Evolutionary conservation across 2,329 filamentous ascomycete species (phyloP), one percentile per base, ranked within the genome.

Genomic region (Ilyonectria robusta): DNA sequence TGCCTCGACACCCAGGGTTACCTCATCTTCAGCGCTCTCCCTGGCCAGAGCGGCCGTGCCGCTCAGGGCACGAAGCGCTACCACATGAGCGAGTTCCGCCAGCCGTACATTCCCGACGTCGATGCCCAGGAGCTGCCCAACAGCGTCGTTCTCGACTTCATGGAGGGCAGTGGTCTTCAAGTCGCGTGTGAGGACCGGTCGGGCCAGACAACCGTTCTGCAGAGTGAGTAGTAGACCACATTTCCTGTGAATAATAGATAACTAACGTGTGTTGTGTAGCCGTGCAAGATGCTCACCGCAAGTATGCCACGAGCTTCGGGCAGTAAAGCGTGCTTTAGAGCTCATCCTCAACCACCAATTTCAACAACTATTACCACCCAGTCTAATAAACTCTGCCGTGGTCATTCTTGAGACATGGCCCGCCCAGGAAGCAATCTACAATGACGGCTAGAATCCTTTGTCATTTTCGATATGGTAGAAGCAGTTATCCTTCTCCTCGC

Each of bases 101-200:
- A 84, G 46, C 95, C 95, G 1, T 94, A 92, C 73, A 86, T 93
- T 17, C 96, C 96, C 0, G 95, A 98, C 79, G 91, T 97, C 66
- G 96, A 98, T 78, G 86, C 94, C 72, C 93, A 98, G 82, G 96
- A 99, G 83, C 85, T 99, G 59, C 94, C 95, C 2, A 94, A 98
- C 82, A 98, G 94, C 76, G 88, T 91, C 4, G 84, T 88, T 8
- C 80, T 91, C 51, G 87, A 91, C 72, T 87, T 92, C 68, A 73
- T 90, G 19, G 88, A 88, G 57, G 88, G 89, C 3, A 88, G 87
- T n/a, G 84, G 84, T 53, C 80, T 92, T 64, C 89, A 92, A 76
- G 81, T 92, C 73, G 89, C 89, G 23, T 92, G 90, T 70, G 88
- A 89, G 78, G 89, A 90, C 77, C 84, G 89, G 61, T 80, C 83